A percentile compares a stretch with the other conserved stretches of the same genome.
These are phyloP conservation scores for Boletus calvinii DNA, from an alignment of 1,284 basidiomycete species.

Conservation along the genomic window DNA sequence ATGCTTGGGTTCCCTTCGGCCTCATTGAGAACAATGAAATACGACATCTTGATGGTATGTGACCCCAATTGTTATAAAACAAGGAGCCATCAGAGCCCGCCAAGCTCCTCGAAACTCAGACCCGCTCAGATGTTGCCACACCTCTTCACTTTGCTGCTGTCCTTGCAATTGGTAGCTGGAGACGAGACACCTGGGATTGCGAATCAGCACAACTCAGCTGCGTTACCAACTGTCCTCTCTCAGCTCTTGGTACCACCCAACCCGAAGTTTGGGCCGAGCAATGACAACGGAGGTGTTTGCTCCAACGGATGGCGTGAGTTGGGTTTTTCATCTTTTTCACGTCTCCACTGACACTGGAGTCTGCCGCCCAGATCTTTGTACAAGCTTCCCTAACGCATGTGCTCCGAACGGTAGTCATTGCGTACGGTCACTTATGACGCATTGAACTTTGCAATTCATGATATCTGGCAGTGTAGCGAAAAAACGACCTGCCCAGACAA, in stretches of 20 bases:
- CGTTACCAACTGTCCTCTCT: slow-evolving; percentile 6
- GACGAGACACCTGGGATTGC: not conserved
- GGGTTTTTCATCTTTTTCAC: too few relatives aligned
- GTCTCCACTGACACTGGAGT: not conserved
- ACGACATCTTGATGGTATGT: too few relatives aligned
- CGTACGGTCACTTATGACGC: slow-evolving; percentile 12
- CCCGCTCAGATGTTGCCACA: slow-evolving; percentile 13
- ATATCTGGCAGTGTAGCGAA: slow-evolving; percentile 16
- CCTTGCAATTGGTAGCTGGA: not conserved
- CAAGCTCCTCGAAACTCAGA: not conserved
- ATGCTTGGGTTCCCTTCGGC: too few relatives aligned
- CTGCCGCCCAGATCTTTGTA: slow-evolving; percentile 15
- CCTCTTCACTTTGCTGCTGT: not conserved
- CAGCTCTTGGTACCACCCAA: slow-evolving; percentile 16
- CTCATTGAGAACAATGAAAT: too few relatives aligned
- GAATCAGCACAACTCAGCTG: slow-evolving; percentile 6
- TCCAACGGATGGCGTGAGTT: slow-evolving; percentile 21
- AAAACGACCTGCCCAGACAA: slow-evolving; percentile 16
- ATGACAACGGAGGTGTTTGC: slow-evolving; percentile 10
- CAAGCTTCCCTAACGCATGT: slow-evolving; percentile 23
- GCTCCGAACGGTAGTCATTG: slow-evolving; percentile 22
- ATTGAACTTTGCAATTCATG: not conserved
- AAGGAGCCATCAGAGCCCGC: too few relatives aligned
- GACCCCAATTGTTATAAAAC: slow-evolving; percentile 6
- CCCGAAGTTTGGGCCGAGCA: slow-evolving; percentile 17